Evolutionary conservation across 2,329 filamentous ascomycete species (phyloP), one percentile per base, ranked within the genome.

Genomic region (Xenoacremonium recifei): DNA sequence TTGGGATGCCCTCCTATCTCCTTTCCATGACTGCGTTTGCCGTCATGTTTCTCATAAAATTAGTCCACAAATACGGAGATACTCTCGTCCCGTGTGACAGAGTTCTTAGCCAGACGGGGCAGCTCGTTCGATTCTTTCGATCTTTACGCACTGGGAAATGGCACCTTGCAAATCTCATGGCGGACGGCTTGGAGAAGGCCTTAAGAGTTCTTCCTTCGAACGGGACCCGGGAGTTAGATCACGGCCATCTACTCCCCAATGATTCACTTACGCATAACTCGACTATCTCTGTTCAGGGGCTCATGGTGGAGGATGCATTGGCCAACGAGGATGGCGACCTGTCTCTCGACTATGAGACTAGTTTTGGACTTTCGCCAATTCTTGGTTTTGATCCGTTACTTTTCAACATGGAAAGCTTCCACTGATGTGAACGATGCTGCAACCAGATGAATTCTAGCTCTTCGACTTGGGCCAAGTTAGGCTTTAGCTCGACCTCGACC

Each of bases 1-100:
- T 50, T 49, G 70, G 73, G 2, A 72, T 77, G 57, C 73, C 74
- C 2, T 70, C 71, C 4, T 77, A 76, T 36, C 64, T 75, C 31
- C 70, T 73, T 42, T 72, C 70, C 33, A 77, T 77, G 74, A 75
- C 72, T 0, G 72, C 70, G 0, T 77, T 77, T 43, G 72, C 74
- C 2, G 75, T 70, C 50, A 71, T 75, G 50, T 77, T 77, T 44
- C 62, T 77, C 2, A 65, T 74, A 23, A 74, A 75, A 45, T 60
- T 76, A 1, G 64, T 70, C 2, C 63, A 66, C 18, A 72, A 70
- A 20, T 67, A 72, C 40, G 63, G 61, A 3, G 65, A 61, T 13
- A 63, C 67, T 29, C 59, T 71, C 1, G 65, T 73, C 16, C 64
- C 72, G 15, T 59, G 64, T 2, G 53, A 57, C 5, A 50, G 60